phyloP scores from a whole-genome alignment of 495 filamentous ascomycete genomes.

The Hyaloscypha hepaticicola region DNA sequence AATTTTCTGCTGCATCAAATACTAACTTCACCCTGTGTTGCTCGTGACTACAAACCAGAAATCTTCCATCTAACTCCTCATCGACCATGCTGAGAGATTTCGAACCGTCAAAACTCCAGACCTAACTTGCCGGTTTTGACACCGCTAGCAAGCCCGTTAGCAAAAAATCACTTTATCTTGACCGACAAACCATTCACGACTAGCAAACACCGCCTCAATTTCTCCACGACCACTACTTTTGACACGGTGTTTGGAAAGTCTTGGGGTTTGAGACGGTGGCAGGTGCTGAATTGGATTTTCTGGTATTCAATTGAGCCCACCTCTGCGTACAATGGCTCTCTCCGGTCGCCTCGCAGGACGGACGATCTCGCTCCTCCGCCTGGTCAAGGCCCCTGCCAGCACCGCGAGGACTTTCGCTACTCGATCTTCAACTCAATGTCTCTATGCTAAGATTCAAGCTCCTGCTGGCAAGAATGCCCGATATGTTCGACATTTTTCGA shows the following conservation, averaged over 20 bases:
- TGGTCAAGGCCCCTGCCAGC: slow-evolving; percentile 20
- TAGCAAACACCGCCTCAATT: neutral
- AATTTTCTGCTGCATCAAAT: neutral
- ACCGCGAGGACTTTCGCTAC: slow-evolving; percentile 26
- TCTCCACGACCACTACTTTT: slow-evolving; percentile 1
- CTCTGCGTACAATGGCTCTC: slow-evolving; percentile 26
- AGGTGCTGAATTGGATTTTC: slow-evolving; percentile 12
- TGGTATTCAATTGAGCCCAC: slow-evolving; percentile 19
- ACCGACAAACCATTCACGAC: slow-evolving; percentile 1
- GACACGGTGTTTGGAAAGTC: neutral
- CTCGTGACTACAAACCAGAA: slow-evolving; percentile 15
- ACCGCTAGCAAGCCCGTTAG: neutral
- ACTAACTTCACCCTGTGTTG: slow-evolving; percentile 3
- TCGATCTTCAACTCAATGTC: slow-evolving; percentile 23
- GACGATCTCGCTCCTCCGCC: slow-evolving; percentile 26
- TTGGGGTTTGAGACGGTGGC: slow-evolving; percentile 2
- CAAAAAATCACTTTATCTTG: slow-evolving; percentile 7
- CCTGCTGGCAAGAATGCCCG: slow-evolving; percentile 21
- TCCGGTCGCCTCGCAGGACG: slow-evolving; percentile 25
- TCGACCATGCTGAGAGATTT: slow-evolving; percentile 33
- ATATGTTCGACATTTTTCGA: slow-evolving; percentile 30
- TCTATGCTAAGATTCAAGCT: slow-evolving; percentile 20
- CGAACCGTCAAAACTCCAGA: slow-evolving; percentile 28
- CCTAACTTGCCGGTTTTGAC: slow-evolving; percentile 19
- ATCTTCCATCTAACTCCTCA: slow-evolving; percentile 11